Evolutionary conservation across 2,329 filamentous ascomycete genomes (phyloP), one percentile per base, ranked within the genome.

Genomic region (Berkeleyomyces rouxiae): DNA sequence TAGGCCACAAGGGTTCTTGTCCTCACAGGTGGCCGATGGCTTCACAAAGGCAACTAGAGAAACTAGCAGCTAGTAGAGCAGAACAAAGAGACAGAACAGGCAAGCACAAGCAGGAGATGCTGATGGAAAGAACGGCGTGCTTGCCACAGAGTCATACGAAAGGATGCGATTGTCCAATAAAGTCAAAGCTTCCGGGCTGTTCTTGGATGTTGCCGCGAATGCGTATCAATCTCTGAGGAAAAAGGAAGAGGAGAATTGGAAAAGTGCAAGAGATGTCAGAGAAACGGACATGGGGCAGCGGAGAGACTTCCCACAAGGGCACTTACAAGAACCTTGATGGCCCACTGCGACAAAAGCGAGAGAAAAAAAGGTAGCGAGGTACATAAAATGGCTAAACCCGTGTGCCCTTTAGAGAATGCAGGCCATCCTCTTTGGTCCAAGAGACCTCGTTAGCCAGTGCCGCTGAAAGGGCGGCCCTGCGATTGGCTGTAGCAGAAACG

Each of bases 311-410:
- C n/a, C 46, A 23, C 51, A 47, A 46, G 40, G 47, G 39, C 9
- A 42, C 47, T 36, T 13, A 39, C 44, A 44, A 61, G 62, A 64
- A 64, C 62, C 62, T 61, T 64, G 62, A 64, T 64, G 62, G 62
- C 46, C 16, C 53, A 16, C 43, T 42, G 47, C 16, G 37, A 39
- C n/a, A 7, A 11, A 51, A 44, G 53, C 31, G 33, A 36, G 37
- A 31, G 33, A 49, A 31, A 47, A 49, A 43, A 42, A 36, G 7
- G 31, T 9, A 49, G 10, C 2, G n/a, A 23, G 33, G 23, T 36
- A 10, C 39, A 55, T 55, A 39, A 55, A 55, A 39, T 55, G 33
- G 31, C 2, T 55, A 31, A 4, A 16, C 39, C 0, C 37, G n/a
- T 55, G n/a, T 55, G 11, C 13, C 33, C n/a, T 9, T 16, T 39